These are phyloP conservation scores for Colletotrichum trifolii DNA, from an alignment of 2,329 filamentous ascomycete species.

Conservation along the genomic window DNA sequence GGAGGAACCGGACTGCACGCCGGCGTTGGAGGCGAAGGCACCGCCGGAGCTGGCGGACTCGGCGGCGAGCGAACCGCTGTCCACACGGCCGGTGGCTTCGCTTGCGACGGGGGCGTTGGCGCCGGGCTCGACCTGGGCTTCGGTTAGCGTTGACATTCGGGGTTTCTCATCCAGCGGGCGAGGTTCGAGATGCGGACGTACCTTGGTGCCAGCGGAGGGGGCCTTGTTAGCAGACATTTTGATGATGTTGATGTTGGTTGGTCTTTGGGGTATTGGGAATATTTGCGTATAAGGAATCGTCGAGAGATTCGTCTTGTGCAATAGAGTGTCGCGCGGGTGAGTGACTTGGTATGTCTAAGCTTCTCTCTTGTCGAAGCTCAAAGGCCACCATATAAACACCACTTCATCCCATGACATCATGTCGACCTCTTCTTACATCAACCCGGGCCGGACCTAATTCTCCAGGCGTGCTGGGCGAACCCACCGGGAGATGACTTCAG, in stretches of 20 bases:
- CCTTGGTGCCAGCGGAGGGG: slow-evolving; percentile 34
- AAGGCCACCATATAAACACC: slow-evolving; percentile 17
- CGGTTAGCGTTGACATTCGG: slow-evolving; percentile 25
- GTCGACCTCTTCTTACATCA: slow-evolving; percentile 29
- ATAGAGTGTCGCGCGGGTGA: background rate
- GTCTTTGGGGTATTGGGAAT: background rate
- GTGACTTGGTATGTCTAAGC: background rate
- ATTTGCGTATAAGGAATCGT: background rate
- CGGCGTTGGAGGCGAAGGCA: slow-evolving; percentile 69
- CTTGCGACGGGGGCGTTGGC: slow-evolving; percentile 59
- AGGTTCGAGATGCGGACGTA: background rate
- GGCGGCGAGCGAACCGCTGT: slow-evolving; percentile 78
- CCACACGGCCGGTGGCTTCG: slow-evolving; percentile 73
- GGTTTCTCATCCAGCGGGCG: background rate
- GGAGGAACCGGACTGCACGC: slow-evolving; percentile 44
- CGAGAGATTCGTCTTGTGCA: background rate
- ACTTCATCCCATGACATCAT: slow-evolving; percentile 28
- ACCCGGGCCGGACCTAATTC: slow-evolving; percentile 9
- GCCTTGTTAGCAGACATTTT: slow-evolving; percentile 25
- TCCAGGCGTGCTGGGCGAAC: slow-evolving; percentile 20
- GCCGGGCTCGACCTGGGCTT: slow-evolving; percentile 57
- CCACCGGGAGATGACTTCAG: slow-evolving; percentile 35
- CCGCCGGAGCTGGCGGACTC: slow-evolving; percentile 74
- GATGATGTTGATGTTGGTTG: slow-evolving; percentile 6
- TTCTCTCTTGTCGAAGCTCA: background rate